phyloP scores from a whole-genome alignment of 163 green algal genomes.

The Chlamydomonas reinhardtii region DNA sequence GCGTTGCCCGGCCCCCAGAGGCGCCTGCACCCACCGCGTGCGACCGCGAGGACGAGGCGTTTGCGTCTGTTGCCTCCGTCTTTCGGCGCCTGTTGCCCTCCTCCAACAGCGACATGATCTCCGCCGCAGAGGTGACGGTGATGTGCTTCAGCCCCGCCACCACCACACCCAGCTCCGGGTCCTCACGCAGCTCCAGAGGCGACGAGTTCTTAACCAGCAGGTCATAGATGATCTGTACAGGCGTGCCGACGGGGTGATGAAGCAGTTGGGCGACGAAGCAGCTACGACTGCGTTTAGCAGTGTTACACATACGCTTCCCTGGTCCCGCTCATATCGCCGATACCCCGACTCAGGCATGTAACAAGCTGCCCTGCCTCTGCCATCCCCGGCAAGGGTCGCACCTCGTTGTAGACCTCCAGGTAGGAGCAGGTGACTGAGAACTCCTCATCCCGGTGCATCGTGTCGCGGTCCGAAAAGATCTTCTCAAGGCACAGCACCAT shows the following conservation, averaged over 20 bases:
- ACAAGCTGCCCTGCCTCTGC: too few species aligned
- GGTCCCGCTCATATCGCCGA: too few species aligned
- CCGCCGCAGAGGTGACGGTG: conserved; percentile 62
- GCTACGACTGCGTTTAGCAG: too few species aligned
- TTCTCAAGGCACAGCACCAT: conserved; percentile 85
- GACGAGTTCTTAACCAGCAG: conserved; percentile 76
- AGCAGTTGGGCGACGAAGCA: too few species aligned
- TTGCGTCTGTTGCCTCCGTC: conserved; percentile 88
- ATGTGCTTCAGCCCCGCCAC: conserved; percentile 75
- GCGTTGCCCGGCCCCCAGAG: too few species aligned
- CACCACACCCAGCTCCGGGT: conserved; percentile 70
- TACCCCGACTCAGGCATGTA: too few species aligned
- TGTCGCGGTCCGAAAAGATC: conserved; percentile 79
- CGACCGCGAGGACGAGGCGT: conserved; percentile 77
- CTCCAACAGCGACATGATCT: conserved; percentile 71
- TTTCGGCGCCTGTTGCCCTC: conserved; percentile 87
- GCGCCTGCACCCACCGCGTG: conserved; percentile 72
- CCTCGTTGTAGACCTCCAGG: conserved; percentile 91
- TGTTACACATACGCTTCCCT: too few species aligned
- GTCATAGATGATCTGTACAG: conserved; percentile 86
- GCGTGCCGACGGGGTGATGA: too few species aligned
- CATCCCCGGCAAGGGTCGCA: too few species aligned
- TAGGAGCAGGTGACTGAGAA: conserved; percentile 85
- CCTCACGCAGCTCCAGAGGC: conserved; percentile 84
- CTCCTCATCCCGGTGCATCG: conserved; percentile 70